Evolutionary conservation across 441 rosid species (phyloP), one percentile per base, ranked within the genome.

Genomic region (Raphanus hybrid): DNA sequence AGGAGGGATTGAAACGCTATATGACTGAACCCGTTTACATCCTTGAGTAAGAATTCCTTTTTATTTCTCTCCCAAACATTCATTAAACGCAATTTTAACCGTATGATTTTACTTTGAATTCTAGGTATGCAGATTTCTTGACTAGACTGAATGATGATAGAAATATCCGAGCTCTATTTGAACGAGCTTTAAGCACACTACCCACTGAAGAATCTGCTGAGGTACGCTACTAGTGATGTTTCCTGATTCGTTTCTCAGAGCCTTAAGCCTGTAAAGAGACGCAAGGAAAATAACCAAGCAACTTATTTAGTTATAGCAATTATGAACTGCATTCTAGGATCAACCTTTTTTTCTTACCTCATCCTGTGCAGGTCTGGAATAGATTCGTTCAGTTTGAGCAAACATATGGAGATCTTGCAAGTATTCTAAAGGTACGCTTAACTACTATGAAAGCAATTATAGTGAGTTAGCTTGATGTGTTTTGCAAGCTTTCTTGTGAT

Each of bases 111-210:
- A 16, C 79, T 70, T 82, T 84, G 27, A 65, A 64, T 35, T 55
- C 82, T 86, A 95, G 99, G 81, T 96, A 96, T 84, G 92, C 90
- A 81, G 98, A 93, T 84, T 96, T 96, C 84, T 93, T 96, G 94
- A 87, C 90, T 52, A 89, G 94, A 68, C 77, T 96, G 84, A 96
- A 93, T 82, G 99, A 96, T 76, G 99, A 93, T 69, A 93, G 89
- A 77, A 96, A 96, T 69, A 96, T 93, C 66, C 85, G 98, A 45
- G 99, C 99, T 80, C 79, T 96, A 73, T 96, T 93, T 87, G 99
- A 96, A 83, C 85, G 99, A 43, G 98, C 99, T 54, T 85, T 93
- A 74, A 93, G 97, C 82, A 87, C 97, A 18, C 84, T 96, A 69
- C 97, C 98, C 64, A 82, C 89, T 8, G 99, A 92, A 79, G 89